phyloP scores from a whole-genome alignment of 305 asterid genomes.

The Solanum chacoense region DNA sequence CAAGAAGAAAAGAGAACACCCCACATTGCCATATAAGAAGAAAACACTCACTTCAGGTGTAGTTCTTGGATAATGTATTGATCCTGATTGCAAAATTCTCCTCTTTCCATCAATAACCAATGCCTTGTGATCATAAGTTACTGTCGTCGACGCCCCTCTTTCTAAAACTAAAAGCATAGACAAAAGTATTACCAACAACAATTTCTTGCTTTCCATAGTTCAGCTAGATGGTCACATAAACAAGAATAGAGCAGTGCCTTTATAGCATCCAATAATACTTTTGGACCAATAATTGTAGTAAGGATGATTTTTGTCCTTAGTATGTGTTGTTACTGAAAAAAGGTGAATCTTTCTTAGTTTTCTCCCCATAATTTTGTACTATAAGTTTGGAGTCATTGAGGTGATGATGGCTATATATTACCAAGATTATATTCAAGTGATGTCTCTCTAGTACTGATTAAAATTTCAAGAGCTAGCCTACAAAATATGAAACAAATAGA shows the following conservation, averaged over 20 bases:
- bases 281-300: neutral
- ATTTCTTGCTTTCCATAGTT: slow-evolving; percentile 7
- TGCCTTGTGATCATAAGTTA: slow-evolving; percentile 60
- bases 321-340: slow-evolving; percentile 11
- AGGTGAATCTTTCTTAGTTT: slow-evolving; percentile 1
- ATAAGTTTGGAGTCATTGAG: slow-evolving; percentile 12
- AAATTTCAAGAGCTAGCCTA: neutral
- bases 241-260: neutral
- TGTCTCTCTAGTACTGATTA: neutral
- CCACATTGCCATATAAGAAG: neutral
- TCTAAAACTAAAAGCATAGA: slow-evolving; percentile 18
- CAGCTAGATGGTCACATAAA: neutral
- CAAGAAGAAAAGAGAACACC: neutral
- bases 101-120: slow-evolving; percentile 67
- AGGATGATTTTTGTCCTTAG: slow-evolving; percentile 11
- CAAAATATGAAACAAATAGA: neutral
- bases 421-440: neutral
- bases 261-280: neutral
- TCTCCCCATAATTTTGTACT: neutral
- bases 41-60: slow-evolving; percentile 58
- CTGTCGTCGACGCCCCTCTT: slow-evolving; percentile 31
- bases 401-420: neutral
- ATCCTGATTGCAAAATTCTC: slow-evolving; percentile 72
- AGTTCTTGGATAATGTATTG: slow-evolving; percentile 74
- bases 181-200: slow-evolving; percentile 20